A percentile compares a stretch with the other conserved stretches of the same genome.
Evolutionary conservation across 495 filamentous ascomycete species (phyloP).

Genomic region (Pseudoneurospora amorphoporcata): DNA sequence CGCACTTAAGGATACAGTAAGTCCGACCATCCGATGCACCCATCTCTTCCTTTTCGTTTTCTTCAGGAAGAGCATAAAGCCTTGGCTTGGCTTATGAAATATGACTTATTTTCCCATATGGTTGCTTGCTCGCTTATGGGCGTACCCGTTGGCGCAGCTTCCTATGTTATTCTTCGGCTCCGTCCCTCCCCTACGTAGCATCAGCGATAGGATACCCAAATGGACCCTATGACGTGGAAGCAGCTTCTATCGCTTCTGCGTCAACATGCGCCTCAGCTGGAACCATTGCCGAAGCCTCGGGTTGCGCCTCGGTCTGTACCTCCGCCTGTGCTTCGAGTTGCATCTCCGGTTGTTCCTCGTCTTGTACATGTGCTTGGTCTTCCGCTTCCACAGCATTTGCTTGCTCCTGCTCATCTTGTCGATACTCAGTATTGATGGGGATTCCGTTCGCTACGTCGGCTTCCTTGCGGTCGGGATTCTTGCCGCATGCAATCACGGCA

Average conservation of each 20-base stretch:
- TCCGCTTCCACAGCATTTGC: neutral
- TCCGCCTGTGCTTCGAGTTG: neutral
- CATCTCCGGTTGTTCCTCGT: neutral
- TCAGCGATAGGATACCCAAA: neutral
- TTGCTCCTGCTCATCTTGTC: neutral
- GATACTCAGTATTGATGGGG: constrained; percentile 22
- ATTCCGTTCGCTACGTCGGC: constrained; percentile 24
- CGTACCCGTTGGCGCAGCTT: neutral
- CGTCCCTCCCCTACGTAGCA: constrained; percentile 1
- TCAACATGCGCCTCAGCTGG: neutral
- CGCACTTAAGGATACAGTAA: neutral
- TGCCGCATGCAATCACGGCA: constrained; percentile 26
- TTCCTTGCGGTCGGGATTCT: constrained; percentile 37
- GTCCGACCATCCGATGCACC: neutral
- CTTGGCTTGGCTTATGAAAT: neutral
- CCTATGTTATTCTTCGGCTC: neutral
- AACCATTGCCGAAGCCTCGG: neutral
- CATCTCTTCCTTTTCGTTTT: neutral
- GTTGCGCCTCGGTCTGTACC: neutral
- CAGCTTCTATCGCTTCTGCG: neutral
- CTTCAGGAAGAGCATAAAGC: neutral
- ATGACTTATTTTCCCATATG: neutral
- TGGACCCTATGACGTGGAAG: neutral
- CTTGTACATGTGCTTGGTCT: neutral
- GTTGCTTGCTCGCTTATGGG: neutral